Percentiles rank a stretch among this genome's conserved stretches.
phyloP scores from a whole-genome alignment of 106 monocot species.

The Dioscorea alata region DNA sequence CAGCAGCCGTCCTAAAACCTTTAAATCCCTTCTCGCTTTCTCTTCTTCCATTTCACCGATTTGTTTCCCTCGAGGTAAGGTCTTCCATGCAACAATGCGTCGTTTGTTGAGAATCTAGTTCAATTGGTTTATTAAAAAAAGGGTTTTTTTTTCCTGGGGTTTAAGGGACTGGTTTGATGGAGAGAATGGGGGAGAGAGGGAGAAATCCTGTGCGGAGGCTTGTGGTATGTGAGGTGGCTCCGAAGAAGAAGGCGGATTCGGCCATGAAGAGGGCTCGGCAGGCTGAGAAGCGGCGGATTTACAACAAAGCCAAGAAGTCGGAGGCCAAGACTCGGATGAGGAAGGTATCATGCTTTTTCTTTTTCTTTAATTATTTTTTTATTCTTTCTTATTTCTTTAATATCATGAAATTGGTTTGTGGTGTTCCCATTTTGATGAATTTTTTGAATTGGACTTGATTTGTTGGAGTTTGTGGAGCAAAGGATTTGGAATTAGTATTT shows the following conservation, averaged over 20 bases:
- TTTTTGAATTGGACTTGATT: no score
- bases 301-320: conserved; percentile 66
- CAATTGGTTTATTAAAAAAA: no score
- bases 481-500: no score
- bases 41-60: conserved; percentile 13
- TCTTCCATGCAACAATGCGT: background rate
- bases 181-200: conserved; percentile 25
- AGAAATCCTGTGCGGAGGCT: conserved; percentile 14
- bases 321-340: conserved; percentile 73
- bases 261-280: conserved; percentile 72
- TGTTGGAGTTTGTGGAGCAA: no score
- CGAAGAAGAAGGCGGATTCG: conserved; percentile 70
- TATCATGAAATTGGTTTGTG: background rate
- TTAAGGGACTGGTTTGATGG: conserved; percentile 17
- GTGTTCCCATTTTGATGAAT: background rate
- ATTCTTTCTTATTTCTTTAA: background rate
- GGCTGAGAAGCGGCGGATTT: conserved; percentile 68
- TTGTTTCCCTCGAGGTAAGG: conserved; percentile 20
- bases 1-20: background rate
- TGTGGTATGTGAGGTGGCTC: conserved; percentile 58
- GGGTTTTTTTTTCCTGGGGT: background rate
- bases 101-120: background rate
- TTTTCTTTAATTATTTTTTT: background rate
- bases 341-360: conserved; percentile 31
- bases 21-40: conserved; percentile 25